Evolutionary conservation across 192 early-diverging fungal genomes (phyloP).

Genomic region (Coemansia sp.): DNA sequence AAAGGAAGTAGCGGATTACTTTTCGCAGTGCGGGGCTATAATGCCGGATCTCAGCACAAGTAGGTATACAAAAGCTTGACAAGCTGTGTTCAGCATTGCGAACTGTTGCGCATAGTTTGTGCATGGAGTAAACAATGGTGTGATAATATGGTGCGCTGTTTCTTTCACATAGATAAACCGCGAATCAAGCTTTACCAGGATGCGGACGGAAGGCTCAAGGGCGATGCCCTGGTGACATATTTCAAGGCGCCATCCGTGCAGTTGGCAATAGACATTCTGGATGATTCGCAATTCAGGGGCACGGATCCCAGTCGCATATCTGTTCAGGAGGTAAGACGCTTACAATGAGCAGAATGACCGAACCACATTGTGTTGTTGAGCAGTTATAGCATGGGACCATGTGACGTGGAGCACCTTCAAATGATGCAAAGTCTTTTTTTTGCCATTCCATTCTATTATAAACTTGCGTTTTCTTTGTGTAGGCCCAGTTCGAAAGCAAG

Average conservation of each 20-base stretch:
- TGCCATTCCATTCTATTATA: neutral
- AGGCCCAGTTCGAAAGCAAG: conserved; percentile 84
- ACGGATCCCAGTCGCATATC: conserved; percentile 65
- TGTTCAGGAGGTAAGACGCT: conserved; percentile 61
- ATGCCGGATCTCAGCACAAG: conserved; percentile 47
- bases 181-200: conserved; percentile 89
- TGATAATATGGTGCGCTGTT: neutral
- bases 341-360: neutral
- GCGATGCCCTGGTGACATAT: conserved; percentile 91
- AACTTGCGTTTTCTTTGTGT: neutral
- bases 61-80: conserved; percentile 13
- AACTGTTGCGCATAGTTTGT: no score
- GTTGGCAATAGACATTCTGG: conserved; percentile 80
- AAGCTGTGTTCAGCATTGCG: neutral
- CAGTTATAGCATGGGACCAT: neutral
- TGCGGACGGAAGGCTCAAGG: conserved; percentile 68
- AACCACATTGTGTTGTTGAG: neutral
- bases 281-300: conserved; percentile 79
- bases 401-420: neutral
- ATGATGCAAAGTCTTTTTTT: neutral
- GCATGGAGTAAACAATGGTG: no score
- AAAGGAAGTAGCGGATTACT: conserved; percentile 68
- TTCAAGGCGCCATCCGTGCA: conserved; percentile 88
- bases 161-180: conserved; percentile 62
- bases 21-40: conserved; percentile 50